These are phyloP conservation scores for Coriolopsis trogii DNA, from an alignment of 1,284 basidiomycete species.

Conservation along the genomic window DNA sequence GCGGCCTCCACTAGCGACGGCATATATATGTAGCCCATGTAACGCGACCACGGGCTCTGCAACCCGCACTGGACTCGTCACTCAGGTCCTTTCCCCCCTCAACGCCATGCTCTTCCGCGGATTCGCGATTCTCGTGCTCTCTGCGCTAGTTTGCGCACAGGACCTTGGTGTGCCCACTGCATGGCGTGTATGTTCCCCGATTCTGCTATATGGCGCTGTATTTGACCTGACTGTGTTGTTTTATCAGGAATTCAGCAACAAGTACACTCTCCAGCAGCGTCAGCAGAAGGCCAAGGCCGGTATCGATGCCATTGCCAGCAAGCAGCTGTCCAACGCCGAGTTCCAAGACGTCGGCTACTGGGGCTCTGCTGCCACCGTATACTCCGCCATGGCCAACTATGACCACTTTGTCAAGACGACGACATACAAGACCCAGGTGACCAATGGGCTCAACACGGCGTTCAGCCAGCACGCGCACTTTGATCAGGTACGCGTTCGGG, in stretches of 20 bases:
- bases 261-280: neutral
- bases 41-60: too few species aligned
- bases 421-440: conserved; percentile 27
- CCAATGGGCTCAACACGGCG: conserved; percentile 44
- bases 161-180: neutral
- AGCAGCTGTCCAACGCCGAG: neutral
- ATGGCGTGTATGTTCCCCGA: neutral
- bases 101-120: neutral
- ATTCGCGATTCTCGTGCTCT: neutral
- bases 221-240: neutral
- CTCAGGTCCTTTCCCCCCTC: too few species aligned
- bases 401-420: conserved; percentile 1
- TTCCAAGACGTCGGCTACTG: conserved; percentile 1
- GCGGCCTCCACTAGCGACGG: too few species aligned
- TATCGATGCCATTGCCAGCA: neutral
- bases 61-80: too few species aligned
- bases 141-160: neutral
- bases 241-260: conserved; percentile 3
- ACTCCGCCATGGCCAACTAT: conserved; percentile 2
- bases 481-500: conserved; percentile 29
- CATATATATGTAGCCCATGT: too few species aligned
- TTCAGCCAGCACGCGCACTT: conserved; percentile 42
- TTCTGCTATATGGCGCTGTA: neutral
- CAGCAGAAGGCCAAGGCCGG: neutral
- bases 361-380: neutral